Percentiles rank a stretch among this genome's conserved stretches.
Evolutionary conservation across 192 early-diverging fungal genomes (phyloP).

Genomic region (Entrophospora sp.): DNA sequence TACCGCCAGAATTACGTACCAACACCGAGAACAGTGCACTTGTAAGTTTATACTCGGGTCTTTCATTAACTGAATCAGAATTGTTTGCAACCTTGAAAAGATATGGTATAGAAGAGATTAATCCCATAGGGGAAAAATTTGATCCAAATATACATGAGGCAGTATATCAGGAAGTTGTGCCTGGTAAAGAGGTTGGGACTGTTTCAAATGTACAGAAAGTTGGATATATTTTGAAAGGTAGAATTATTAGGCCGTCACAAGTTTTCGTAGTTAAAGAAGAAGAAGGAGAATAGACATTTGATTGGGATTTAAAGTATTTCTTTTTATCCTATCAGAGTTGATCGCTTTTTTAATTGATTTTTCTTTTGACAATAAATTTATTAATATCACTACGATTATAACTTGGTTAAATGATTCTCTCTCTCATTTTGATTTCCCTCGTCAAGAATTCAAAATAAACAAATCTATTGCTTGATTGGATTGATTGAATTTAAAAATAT

Average conservation of each 20-base stretch:
- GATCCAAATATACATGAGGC: slow-evolving; percentile 94
- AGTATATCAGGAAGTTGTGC: slow-evolving; percentile 84
- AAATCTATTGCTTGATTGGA: no score
- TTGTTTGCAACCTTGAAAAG: slow-evolving; percentile 80
- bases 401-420: no score
- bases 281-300: no score
- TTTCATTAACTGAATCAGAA: slow-evolving; percentile 79
- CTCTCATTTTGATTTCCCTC: no score
- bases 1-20: slow-evolving; percentile 54
- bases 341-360: no score
- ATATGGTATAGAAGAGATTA: slow-evolving; percentile 73
- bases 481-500: no score
- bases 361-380: no score
- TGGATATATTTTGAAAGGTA: slow-evolving; percentile 88
- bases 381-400: no score
- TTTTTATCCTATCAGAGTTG: no score
- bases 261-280: slow-evolving; percentile 76
- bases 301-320: no score
- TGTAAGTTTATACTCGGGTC: slow-evolving; percentile 76
- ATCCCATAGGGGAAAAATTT: slow-evolving; percentile 82
- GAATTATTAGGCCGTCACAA: slow-evolving; percentile 88
- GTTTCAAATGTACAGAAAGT: slow-evolving; percentile 85
- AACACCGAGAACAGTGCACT: slow-evolving; percentile 37
- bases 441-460: no score
- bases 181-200: slow-evolving; percentile 80